Evolutionary conservation across 2,329 filamentous ascomycete species (phyloP).

Genomic region (Chrysoporthe puriensis): DNA sequence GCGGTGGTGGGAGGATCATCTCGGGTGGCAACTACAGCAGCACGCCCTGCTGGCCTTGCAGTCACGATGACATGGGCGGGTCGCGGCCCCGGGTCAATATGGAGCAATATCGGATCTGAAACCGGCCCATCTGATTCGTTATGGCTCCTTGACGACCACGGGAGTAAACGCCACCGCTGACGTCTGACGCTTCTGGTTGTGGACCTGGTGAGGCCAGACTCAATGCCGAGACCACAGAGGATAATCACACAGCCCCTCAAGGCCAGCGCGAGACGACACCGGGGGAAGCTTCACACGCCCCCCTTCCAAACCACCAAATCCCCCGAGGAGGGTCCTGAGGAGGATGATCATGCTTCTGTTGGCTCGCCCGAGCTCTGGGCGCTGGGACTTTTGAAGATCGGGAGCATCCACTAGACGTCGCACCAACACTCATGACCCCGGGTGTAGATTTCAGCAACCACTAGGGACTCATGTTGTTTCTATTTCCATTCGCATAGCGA

Average conservation of each 20-base stretch:
- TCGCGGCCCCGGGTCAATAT: neutral
- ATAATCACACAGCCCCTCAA: neutral
- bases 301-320: too few relatives aligned
- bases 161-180: constrained; percentile 6
- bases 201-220: neutral
- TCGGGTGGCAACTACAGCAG: neutral
- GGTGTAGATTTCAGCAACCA: neutral
- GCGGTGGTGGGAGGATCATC: neutral
- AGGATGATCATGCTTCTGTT: neutral
- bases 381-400: neutral
- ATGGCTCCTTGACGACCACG: neutral
- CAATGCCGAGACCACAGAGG: constrained; percentile 1
- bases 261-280: neutral
- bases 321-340: neutral
- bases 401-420: neutral
- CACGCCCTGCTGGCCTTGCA: neutral
- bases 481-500: neutral
- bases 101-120: neutral
- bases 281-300: neutral
- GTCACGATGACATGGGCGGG: neutral
- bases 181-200: neutral
- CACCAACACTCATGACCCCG: neutral
- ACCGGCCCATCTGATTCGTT: constrained; percentile 11
- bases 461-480: neutral
- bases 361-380: neutral